These are phyloP conservation scores for Russula dissimulans DNA, from an alignment of 768 basidiomycete species.

Conservation along the genomic window DNA sequence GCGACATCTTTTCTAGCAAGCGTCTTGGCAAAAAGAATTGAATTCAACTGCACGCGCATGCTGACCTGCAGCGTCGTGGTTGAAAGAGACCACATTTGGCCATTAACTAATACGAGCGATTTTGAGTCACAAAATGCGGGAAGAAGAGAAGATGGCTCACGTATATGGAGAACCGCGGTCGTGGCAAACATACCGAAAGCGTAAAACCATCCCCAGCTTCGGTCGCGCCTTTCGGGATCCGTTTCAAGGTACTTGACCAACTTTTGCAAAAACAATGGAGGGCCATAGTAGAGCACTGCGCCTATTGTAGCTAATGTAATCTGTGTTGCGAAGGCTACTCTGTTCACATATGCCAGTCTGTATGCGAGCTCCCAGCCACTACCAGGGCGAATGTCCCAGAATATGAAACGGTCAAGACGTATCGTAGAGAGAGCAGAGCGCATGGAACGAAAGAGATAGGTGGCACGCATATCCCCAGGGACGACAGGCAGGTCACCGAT, in stretches of 20 bases:
- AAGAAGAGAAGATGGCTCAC: slow-evolving; percentile 27
- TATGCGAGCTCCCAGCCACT: slow-evolving; percentile 58
- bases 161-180: slow-evolving; percentile 34
- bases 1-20: slow-evolving; percentile 79
- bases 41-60: slow-evolving; percentile 68
- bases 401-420: slow-evolving; percentile 38
- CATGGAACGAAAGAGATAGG: slow-evolving; percentile 58
- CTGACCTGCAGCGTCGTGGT: slow-evolving; percentile 64
- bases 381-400: slow-evolving; percentile 52
- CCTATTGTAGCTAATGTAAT: slow-evolving; percentile 43
- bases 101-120: slow-evolving; percentile 37
- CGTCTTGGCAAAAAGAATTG: slow-evolving; percentile 79
- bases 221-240: slow-evolving; percentile 45
- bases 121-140: slow-evolving; percentile 4
- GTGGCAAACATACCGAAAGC: slow-evolving; percentile 41
- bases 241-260: slow-evolving; percentile 59
- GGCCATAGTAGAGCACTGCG: slow-evolving; percentile 56
- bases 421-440: slow-evolving; percentile 43
- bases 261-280: slow-evolving; percentile 50
- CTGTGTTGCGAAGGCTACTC: slow-evolving; percentile 31
- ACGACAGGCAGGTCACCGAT: slow-evolving; percentile 85
- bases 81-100: slow-evolving; percentile 62
- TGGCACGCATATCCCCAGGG: slow-evolving; percentile 58
- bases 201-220: slow-evolving; percentile 70
- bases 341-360: slow-evolving; percentile 52